Base-by-base conservation (phyloP, 345 rosid species). In the Excoecaria agallocha region DNA sequence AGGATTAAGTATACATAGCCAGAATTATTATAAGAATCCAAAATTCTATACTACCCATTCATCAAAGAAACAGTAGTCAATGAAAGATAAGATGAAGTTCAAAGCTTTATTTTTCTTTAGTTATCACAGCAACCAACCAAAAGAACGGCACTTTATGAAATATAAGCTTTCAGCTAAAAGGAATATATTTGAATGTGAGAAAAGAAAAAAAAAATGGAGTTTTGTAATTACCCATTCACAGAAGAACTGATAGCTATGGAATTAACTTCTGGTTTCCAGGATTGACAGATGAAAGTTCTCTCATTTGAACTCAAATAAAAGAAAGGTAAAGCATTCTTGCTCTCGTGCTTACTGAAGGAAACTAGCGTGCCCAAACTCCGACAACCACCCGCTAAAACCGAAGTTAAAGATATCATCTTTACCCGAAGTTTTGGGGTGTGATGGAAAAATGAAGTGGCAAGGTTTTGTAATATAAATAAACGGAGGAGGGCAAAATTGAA, bases 211-310 rank as follows among this genome's bases (percentile, higher is more conserved):
- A 48, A 49, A 10, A 52, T 3, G 3, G 17, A 16, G 20, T 17
- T 0, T 54, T 67, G 4, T 25, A 69, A 79, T 35, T 86, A 93
- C 97, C 87, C 87, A 78, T 80, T 75, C 65, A 56, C 73, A 52
- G 84, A 72, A 60, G 82, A 68, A 79, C 85, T 38, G 2, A 84
- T 49, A 65, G 84, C 65, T 60, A 81, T 59, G 17, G 8, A 57
- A 13, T 71, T 68, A 35, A 78, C 75, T 50, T 76, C 81, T 48
- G 71, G 72, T 73, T 74, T 77, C 35, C 82, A 84, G 56, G 87
- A 85, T 39, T 82, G 75, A 78, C 77, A 70, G 45, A 83, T 38
- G 58, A 86, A 66, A 68, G 61, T 73, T 76, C 65, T 76, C 78
- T 71, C 66, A 56, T 60, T 73, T 68, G 85, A 75, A 59, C 71